Conservation (phyloP, 2,329 filamentous ascomycete species). For the Aspergillus fumigatiaffinis region DNA sequence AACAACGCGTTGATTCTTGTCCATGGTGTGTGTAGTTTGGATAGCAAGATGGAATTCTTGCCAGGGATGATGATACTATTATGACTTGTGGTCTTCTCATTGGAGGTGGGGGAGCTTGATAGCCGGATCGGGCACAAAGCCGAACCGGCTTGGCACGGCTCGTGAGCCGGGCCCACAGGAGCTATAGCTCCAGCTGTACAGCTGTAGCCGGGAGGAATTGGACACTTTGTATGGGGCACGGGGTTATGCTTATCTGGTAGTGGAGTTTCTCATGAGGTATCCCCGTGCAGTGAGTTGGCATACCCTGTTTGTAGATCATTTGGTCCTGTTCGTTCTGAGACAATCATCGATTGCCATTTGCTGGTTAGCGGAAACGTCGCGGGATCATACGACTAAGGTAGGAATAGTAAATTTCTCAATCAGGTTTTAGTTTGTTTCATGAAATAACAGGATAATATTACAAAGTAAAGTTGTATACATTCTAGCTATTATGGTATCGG, state of each 20-base stretch:
- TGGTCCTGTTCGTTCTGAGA: no score
- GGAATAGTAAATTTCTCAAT: background rate
- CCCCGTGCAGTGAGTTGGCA: background rate
- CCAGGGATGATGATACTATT: background rate
- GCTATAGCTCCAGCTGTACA: no score
- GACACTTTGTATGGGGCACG: background rate
- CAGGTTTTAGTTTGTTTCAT: no score
- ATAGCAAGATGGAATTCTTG: background rate
- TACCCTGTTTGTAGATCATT: background rate
- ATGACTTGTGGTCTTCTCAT: background rate
- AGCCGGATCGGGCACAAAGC: background rate
- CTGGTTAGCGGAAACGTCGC: no score
- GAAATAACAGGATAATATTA: no score
- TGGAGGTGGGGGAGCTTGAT: background rate
- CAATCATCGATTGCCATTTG: no score
- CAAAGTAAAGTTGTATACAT: no score
- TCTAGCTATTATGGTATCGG: no score
- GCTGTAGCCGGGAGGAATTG: background rate
- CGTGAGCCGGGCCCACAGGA: background rate
- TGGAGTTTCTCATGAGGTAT: background rate
- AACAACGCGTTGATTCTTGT: slow-evolving; percentile 21
- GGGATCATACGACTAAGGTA: background rate
- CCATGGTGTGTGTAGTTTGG: slow-evolving; percentile 5
- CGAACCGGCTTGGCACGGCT: background rate
- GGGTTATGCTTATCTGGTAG: background rate